Evolutionary conservation across 1,139 yeast genomes (phyloP).

Genomic region (Yamadazyma kanchanaburiensis): DNA sequence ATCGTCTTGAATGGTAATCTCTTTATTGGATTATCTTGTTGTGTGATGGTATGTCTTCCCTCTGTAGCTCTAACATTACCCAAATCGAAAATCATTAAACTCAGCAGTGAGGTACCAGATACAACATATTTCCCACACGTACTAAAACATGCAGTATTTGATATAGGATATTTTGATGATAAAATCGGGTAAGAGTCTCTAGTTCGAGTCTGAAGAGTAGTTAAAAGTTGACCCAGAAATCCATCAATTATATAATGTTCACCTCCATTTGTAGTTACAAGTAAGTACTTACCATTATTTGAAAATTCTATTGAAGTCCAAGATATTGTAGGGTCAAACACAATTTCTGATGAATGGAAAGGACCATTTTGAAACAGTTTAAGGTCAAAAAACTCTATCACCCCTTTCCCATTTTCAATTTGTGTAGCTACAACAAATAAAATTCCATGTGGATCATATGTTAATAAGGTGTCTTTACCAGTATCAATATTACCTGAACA

Average conservation of each 20-base stretch:
- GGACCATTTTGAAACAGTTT: constrained; percentile 55
- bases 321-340: constrained; percentile 16
- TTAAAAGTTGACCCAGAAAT: constrained; percentile 57
- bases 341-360: constrained; percentile 41
- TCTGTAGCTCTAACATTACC: constrained; percentile 30
- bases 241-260: constrained; percentile 69
- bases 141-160: constrained; percentile 66
- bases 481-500: constrained; percentile 62
- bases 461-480: constrained; percentile 54
- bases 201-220: constrained; percentile 39
- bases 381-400: constrained; percentile 59
- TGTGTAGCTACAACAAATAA: constrained; percentile 69
- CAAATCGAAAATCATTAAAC: constrained; percentile 63
- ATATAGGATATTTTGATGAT: constrained; percentile 39
- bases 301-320: constrained; percentile 81
- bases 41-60: constrained; percentile 15
- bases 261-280: constrained; percentile 57
- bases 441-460: constrained; percentile 81
- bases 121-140: constrained; percentile 79
- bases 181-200: constrained; percentile 11
- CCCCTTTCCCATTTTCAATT: constrained; percentile 17
- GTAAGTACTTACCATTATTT: constrained; percentile 72
- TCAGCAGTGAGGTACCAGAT: constrained; percentile 58
- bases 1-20: constrained; percentile 24
- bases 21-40: constrained; percentile 18